These are phyloP conservation scores for Yamadazyma diospyri DNA, from an alignment of 1,139 yeast species.

Conservation along the genomic window DNA sequence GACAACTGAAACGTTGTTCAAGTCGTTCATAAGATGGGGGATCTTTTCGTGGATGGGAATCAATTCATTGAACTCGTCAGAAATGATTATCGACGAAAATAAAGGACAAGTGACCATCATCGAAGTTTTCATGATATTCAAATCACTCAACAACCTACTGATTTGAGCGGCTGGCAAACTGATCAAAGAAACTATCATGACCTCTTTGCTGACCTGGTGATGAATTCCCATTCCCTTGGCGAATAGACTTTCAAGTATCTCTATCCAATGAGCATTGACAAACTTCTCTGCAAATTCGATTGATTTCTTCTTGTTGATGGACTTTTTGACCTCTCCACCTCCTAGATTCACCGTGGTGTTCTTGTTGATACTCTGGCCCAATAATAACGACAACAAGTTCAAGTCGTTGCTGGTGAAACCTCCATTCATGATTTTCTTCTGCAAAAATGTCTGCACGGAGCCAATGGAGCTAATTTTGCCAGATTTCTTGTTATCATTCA, in stretches of 20 bases:
- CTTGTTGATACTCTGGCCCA: slow-evolving; percentile 35
- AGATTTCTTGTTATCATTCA: slow-evolving; percentile 48
- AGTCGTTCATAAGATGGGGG: slow-evolving; percentile 32
- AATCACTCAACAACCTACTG: slow-evolving; percentile 36
- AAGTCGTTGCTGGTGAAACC: slow-evolving; percentile 44
- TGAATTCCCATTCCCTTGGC: slow-evolving; percentile 54
- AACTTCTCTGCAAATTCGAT: slow-evolving; percentile 50
- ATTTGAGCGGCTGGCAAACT: slow-evolving; percentile 47
- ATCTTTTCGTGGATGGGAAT: slow-evolving; percentile 48
- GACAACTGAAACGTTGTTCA: slow-evolving; percentile 5
- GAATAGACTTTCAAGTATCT: slow-evolving; percentile 52
- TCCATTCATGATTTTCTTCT: slow-evolving; percentile 39
- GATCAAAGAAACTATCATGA: slow-evolving; percentile 51
- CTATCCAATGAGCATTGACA: slow-evolving; percentile 54
- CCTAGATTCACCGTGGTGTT: slow-evolving; percentile 11
- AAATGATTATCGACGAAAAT: slow-evolving; percentile 49
- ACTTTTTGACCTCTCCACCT: slow-evolving; percentile 8
- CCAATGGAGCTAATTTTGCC: slow-evolving; percentile 47
- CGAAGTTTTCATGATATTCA: slow-evolving; percentile 41
- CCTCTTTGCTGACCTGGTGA: slow-evolving; percentile 40
- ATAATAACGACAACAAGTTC: slow-evolving; percentile 36
- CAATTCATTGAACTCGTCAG: slow-evolving; percentile 38
- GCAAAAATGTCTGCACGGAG: slow-evolving; percentile 43
- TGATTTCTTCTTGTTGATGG: slow-evolving; percentile 18
- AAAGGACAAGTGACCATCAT: slow-evolving; percentile 49